Evolutionary conservation across 1,284 basidiomycete genomes (phyloP).

Genomic region (Porogramme epimiltina): DNA sequence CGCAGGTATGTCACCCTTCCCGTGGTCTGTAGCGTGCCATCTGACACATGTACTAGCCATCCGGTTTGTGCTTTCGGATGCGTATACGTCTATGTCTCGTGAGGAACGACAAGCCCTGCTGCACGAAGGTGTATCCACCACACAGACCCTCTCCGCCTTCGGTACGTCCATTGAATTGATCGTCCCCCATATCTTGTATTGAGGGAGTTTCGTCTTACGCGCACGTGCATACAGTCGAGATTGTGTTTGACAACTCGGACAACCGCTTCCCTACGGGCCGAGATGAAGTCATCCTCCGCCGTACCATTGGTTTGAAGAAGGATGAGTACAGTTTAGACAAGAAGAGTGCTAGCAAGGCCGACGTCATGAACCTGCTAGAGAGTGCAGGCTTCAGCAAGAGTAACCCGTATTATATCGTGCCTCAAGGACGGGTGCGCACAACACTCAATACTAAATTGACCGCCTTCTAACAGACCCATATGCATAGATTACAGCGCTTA

Average conservation of each 20-base stretch:
- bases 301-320: conserved; percentile 97
- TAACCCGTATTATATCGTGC: conserved; percentile 99
- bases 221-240: conserved; percentile 59
- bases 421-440: conserved; percentile 86
- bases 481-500: conserved; percentile 88
- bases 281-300: conserved; percentile 82
- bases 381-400: conserved; percentile 96
- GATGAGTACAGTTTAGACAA: conserved; percentile 98
- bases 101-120: conserved; percentile 92
- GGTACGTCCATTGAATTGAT: conserved; percentile 50
- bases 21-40: background rate
- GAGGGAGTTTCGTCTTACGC: no score
- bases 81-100: conserved; percentile 93
- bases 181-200: background rate
- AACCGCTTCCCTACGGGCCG: conserved; percentile 90
- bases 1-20: conserved; percentile 56
- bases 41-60: conserved; percentile 69
- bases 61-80: conserved; percentile 96
- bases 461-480: background rate
- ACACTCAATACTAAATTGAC: background rate
- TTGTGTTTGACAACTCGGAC: conserved; percentile 88
- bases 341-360: conserved; percentile 94
- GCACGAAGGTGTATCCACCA: conserved; percentile 90
- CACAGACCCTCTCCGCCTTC: conserved; percentile 91
- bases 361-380: conserved; percentile 95